Evolutionary conservation across 2,329 filamentous ascomycete species (phyloP).

Genomic region (Sphaerulina populicola): DNA sequence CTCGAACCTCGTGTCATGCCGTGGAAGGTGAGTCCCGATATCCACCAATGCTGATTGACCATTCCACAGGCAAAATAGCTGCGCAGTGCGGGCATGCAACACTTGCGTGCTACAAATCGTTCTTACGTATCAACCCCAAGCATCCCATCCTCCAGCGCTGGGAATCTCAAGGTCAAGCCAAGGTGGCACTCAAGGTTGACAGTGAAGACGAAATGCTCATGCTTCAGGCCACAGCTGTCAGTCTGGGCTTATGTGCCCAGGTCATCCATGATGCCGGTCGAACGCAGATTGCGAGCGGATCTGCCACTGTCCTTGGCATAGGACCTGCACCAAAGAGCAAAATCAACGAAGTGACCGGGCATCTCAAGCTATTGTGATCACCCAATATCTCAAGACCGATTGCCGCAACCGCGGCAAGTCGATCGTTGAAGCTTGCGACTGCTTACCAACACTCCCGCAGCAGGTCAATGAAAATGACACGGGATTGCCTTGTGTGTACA

Average conservation of each 20-base stretch:
- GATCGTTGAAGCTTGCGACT: background rate
- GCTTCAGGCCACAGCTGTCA: slow-evolving; percentile 70
- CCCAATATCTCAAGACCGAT: background rate
- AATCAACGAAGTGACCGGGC: slow-evolving; percentile 76
- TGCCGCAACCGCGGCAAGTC: background rate
- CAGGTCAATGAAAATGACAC: no score
- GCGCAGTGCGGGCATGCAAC: slow-evolving; percentile 84
- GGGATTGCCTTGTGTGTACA: no score
- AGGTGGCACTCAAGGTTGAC: slow-evolving; percentile 68
- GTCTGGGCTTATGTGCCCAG: slow-evolving; percentile 76
- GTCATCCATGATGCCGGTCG: slow-evolving; percentile 92
- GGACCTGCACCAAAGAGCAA: slow-evolving; percentile 66
- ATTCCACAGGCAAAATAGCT: slow-evolving; percentile 76
- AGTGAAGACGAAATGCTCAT: slow-evolving; percentile 71
- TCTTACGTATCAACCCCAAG: slow-evolving; percentile 49
- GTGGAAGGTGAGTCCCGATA: background rate
- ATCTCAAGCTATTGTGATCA: slow-evolving; percentile 68
- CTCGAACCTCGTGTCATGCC: background rate
- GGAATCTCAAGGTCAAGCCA: slow-evolving; percentile 59
- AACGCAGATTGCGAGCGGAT: slow-evolving; percentile 91
- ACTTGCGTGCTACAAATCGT: slow-evolving; percentile 79
- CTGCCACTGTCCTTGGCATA: slow-evolving; percentile 78
- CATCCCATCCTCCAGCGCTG: slow-evolving; percentile 66
- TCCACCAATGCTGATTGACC: background rate
- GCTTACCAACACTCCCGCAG: background rate